These are phyloP conservation scores for Nothomitra cinnamomea DNA, from an alignment of 2,329 filamentous ascomycete genomes.

Conservation along the genomic window DNA sequence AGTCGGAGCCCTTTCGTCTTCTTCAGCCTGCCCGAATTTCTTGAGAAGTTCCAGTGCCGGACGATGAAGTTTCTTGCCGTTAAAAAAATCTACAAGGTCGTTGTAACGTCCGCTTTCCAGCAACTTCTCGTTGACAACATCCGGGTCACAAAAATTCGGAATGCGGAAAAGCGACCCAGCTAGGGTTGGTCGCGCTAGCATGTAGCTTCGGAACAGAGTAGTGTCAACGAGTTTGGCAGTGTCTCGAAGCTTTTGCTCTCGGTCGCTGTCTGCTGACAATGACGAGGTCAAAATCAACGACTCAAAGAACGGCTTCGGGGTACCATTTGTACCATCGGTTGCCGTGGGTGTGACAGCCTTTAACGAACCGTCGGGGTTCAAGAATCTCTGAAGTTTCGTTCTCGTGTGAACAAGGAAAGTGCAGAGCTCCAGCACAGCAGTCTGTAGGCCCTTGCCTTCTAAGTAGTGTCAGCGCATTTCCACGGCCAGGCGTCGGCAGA, in stretches of 20 bases:
- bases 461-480: background rate
- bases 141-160: slow-evolving; percentile 91
- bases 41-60: slow-evolving; percentile 69
- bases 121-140: slow-evolving; percentile 84
- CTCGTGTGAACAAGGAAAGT: slow-evolving; percentile 80
- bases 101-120: slow-evolving; percentile 79
- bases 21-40: slow-evolving; percentile 53
- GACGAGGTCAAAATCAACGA: slow-evolving; percentile 14
- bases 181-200: slow-evolving; percentile 75
- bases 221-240: slow-evolving; percentile 83
- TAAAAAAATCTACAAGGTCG: slow-evolving; percentile 92
- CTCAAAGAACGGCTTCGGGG: slow-evolving; percentile 24
- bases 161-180: slow-evolving; percentile 86
- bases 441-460: slow-evolving; percentile 68
- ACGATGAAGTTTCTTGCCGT: slow-evolving; percentile 83
- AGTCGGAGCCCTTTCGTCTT: slow-evolving; percentile 31
- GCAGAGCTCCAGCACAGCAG: slow-evolving; percentile 67
- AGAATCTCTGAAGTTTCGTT: slow-evolving; percentile 40
- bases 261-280: slow-evolving; percentile 31
- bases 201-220: slow-evolving; percentile 83
- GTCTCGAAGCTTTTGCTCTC: slow-evolving; percentile 52
- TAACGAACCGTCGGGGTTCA: slow-evolving; percentile 37
- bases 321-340: slow-evolving; percentile 24
- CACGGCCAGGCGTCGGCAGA: background rate
- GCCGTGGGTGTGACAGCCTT: slow-evolving; percentile 22